Evolutionary conservation across 139 green algal genomes (phyloP), one percentile per base, ranked within the genome.

Genomic region (Chlorella sp.): DNA sequence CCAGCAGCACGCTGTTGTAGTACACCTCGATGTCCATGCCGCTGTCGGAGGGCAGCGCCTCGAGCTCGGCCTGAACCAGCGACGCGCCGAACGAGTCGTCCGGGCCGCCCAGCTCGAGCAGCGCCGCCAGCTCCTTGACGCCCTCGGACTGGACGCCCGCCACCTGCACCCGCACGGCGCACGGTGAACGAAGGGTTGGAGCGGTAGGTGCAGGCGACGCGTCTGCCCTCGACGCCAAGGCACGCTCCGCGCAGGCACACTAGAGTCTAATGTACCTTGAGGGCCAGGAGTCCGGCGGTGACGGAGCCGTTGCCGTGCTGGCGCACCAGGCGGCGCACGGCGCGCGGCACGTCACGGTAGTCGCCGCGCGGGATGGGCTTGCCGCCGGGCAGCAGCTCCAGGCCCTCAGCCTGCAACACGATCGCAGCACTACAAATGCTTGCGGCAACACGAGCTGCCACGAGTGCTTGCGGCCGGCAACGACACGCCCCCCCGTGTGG

Each of bases 321-420:
- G 64, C 85, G 86, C 14, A 90, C 69, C 23, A 73, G 62, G 49
- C 85, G 82, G 20, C 80, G 72, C 69, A 88, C 74, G 5, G 77
- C 70, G 26, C 77, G 75, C 22, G 51, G 50, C 0, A 50, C 35
- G 32, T 88, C 82, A 2, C 71, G 67, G 80, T 88, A 87, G 32
- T 80, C 72, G 1, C 80, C 85, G 5, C 65, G 74, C 0, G 73
- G 69, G 62, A 87, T 42, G 17, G 75, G 36, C 5, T 68, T 55
- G 17, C 75, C 74, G 59, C 72, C 76, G 0, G 49, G 35, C 64
- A 85, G 71, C 24, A 61, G 63, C 31, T 83, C 72, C 50, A 86
- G n/a, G 24, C 55, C 60, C 26, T 76, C 74, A 17, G 42, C 55
- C 84, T n/a, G n/a, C n/a, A n/a, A n/a, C n/a, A n/a, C n/a, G n/a